Evolutionary conservation across 768 basidiomycete genomes (phyloP).

Genomic region (Macrolepiota dolichaula): DNA sequence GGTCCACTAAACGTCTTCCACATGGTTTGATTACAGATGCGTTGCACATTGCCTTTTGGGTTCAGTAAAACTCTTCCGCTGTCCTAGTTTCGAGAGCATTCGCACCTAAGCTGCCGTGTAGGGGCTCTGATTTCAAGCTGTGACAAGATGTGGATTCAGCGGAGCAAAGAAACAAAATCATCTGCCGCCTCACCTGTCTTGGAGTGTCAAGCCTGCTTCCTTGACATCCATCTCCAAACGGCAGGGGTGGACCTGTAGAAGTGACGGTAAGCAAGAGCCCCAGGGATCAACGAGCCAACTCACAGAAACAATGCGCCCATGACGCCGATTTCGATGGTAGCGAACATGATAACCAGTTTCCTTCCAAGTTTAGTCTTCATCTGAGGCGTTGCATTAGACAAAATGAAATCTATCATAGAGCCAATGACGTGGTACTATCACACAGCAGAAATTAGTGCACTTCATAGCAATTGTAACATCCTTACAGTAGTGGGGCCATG

Average conservation of each 20-base stretch:
- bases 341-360: conserved; percentile 79
- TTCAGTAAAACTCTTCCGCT: no score
- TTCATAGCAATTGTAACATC: conserved; percentile 82
- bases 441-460: conserved; percentile 32
- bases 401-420: conserved; percentile 54
- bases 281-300: conserved; percentile 16
- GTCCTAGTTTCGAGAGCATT: no score
- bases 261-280: neutral
- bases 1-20: no score
- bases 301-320: conserved; percentile 69
- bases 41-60: no score
- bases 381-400: conserved; percentile 68
- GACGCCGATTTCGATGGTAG: conserved; percentile 65
- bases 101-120: no score
- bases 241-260: conserved; percentile 44
- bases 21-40: no score
- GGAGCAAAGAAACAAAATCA: no score
- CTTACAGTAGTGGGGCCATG: conserved; percentile 76
- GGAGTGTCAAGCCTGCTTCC: no score
- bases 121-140: no score
- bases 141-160: no score
- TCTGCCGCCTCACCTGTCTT: no score
- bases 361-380: conserved; percentile 60
- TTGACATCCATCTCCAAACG: conserved; percentile 51
- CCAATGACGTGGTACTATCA: conserved; percentile 10